Percentiles rank a stretch among this genome's conserved stretches.
Evolutionary conservation across 2,329 filamentous ascomycete species (phyloP).

Genomic region (Hortaea werneckii): DNA sequence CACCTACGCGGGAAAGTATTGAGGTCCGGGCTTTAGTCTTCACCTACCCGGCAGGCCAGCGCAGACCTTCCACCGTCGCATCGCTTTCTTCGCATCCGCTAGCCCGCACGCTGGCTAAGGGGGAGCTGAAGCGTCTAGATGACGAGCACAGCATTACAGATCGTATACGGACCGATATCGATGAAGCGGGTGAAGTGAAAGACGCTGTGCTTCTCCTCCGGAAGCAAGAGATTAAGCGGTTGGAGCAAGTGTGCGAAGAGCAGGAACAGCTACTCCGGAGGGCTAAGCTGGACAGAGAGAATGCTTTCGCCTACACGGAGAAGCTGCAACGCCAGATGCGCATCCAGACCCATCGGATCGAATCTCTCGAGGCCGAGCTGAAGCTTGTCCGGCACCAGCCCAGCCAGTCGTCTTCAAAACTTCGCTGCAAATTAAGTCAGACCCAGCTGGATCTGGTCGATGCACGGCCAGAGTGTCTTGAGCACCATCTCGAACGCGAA

Average conservation of each 20-base stretch:
- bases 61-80: slow-evolving; percentile 5
- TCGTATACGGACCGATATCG: slow-evolving; percentile 14
- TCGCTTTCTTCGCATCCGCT: slow-evolving; percentile 10
- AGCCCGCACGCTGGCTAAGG: slow-evolving; percentile 8
- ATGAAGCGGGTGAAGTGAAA: slow-evolving; percentile 15
- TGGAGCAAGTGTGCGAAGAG: slow-evolving; percentile 9
- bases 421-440: slow-evolving; percentile 1
- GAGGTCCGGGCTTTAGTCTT: slow-evolving; percentile 20
- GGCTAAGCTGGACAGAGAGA: background rate
- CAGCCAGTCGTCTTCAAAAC: slow-evolving; percentile 1
- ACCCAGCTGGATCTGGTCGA: slow-evolving; percentile 1
- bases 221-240: slow-evolving; percentile 10
- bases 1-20: slow-evolving; percentile 18
- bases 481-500: background rate
- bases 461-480: background rate
- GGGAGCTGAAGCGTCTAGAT: slow-evolving; percentile 12
- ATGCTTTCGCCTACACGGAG: background rate
- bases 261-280: slow-evolving; percentile 5
- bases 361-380: slow-evolving; percentile 7
- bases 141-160: slow-evolving; percentile 14
- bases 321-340: slow-evolving; percentile 4
- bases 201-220: slow-evolving; percentile 14
- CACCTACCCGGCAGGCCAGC: slow-evolving; percentile 12
- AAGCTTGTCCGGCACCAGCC: slow-evolving; percentile 2
- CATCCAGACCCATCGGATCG: slow-evolving; percentile 5